These are phyloP conservation scores for Trichoderma atroviride DNA, from an alignment of 2,329 filamentous ascomycete species.

Conservation along the genomic window DNA sequence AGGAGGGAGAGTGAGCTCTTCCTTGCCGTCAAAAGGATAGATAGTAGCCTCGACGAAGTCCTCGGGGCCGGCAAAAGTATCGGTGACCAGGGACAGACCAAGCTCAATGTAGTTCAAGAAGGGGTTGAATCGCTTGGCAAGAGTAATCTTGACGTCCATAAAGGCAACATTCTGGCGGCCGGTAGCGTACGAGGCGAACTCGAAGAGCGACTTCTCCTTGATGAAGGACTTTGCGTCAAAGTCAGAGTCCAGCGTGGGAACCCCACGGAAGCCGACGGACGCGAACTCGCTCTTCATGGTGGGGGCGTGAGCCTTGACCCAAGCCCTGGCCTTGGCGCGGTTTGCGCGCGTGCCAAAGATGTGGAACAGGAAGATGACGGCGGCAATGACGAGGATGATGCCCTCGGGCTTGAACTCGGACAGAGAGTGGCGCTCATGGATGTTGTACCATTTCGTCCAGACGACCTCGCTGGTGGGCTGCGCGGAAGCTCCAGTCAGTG, in stretches of 20 bases:
- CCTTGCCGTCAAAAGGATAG: slow-evolving; percentile 91
- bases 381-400: slow-evolving; percentile 74
- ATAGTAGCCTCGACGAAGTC: slow-evolving; percentile 77
- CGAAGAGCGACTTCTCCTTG: slow-evolving; percentile 84
- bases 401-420: slow-evolving; percentile 88
- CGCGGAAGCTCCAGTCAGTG: slow-evolving; percentile 49
- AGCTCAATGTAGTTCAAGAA: slow-evolving; percentile 63
- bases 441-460: slow-evolving; percentile 94
- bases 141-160: slow-evolving; percentile 77
- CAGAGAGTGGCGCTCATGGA: slow-evolving; percentile 85
- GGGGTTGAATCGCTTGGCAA: slow-evolving; percentile 88
- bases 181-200: slow-evolving; percentile 85
- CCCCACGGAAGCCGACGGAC: slow-evolving; percentile 75
- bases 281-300: slow-evolving; percentile 81
- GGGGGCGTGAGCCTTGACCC: slow-evolving; percentile 75
- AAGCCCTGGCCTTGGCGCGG: slow-evolving; percentile 75
- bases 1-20: slow-evolving; percentile 73
- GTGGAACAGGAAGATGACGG: slow-evolving; percentile 76
- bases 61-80: slow-evolving; percentile 67
- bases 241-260: slow-evolving; percentile 51
- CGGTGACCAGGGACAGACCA: slow-evolving; percentile 74
- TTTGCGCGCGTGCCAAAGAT: slow-evolving; percentile 80
- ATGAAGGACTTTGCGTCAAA: slow-evolving; percentile 54
- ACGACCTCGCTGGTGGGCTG: slow-evolving; percentile 55
- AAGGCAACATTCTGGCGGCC: slow-evolving; percentile 93